Percentiles rank a stretch among this genome's conserved stretches.
Evolutionary conservation across 257 asterid species (phyloP).

Genomic region (Salvia rosmarinus): DNA sequence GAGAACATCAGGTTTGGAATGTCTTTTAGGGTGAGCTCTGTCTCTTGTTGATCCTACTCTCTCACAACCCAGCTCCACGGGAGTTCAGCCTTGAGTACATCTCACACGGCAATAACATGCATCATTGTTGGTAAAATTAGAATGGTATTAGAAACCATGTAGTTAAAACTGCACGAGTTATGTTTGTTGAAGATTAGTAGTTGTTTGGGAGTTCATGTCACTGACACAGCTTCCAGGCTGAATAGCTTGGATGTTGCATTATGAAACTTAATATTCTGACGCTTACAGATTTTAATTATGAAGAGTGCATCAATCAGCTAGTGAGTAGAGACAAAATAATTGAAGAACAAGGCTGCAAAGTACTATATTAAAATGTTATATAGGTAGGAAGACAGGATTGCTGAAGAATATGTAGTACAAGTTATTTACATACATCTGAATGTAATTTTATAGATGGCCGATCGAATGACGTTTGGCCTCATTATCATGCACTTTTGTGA

Average conservation of each 20-base stretch:
- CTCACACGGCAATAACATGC: neutral
- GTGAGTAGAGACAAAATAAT: slow-evolving; percentile 1
- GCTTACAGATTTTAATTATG: neutral
- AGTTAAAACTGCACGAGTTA: neutral
- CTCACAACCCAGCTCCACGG: neutral
- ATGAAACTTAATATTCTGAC: slow-evolving; percentile 1
- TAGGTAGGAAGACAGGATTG: slow-evolving; percentile 2
- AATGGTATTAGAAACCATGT: slow-evolving; percentile 1
- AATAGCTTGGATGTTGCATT: slow-evolving; percentile 4
- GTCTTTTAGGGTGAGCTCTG: neutral
- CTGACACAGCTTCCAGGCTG: neutral
- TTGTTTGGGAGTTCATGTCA: neutral
- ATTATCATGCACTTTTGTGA: slow-evolving; percentile 17
- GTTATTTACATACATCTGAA: neutral
- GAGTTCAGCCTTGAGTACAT: neutral
- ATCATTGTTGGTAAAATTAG: slow-evolving; percentile 12
- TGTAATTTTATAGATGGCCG: neutral
- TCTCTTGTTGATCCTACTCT: slow-evolving; percentile 6
- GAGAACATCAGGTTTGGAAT: slow-evolving; percentile 7
- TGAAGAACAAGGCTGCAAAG: slow-evolving; percentile 1
- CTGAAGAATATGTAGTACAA: slow-evolving; percentile 1
- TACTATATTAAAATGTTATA: neutral
- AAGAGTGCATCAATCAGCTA: neutral
- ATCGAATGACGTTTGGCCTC: neutral
- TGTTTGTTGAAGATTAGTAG: neutral